A percentile compares a stretch with the other conserved stretches of the same genome.
Conservation (phyloP, 2,329 filamentous ascomycete genomes). For the Arthrobotrys sinensis region DNA sequence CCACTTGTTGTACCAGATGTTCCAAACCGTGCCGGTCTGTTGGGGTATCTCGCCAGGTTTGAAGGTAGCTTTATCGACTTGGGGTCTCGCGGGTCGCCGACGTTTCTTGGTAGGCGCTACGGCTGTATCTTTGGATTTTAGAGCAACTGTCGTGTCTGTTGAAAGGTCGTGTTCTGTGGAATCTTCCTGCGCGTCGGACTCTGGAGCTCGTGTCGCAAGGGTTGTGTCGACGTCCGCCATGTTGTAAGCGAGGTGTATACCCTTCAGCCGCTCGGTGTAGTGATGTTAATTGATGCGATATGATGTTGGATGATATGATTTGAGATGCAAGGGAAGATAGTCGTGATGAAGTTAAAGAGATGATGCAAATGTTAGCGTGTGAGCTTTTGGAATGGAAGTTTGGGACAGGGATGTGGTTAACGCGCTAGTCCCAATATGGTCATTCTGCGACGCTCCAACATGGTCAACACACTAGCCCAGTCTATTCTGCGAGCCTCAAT, state of each 20-base stretch:
- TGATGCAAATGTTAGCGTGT: slow-evolving; percentile 7
- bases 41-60: slow-evolving; percentile 84
- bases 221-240: slow-evolving; percentile 53
- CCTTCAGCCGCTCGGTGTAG: slow-evolving; percentile 2
- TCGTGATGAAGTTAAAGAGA: slow-evolving; percentile 10
- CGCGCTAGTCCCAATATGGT: slow-evolving; percentile 4
- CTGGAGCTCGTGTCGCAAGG: slow-evolving; percentile 46
- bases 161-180: slow-evolving; percentile 28
- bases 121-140: slow-evolving; percentile 56
- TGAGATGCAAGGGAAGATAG: slow-evolving; percentile 13
- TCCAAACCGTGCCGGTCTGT: slow-evolving; percentile 95
- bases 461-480: neutral
- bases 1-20: slow-evolving; percentile 99
- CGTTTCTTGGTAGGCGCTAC: slow-evolving; percentile 83
- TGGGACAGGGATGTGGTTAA: neutral
- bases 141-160: slow-evolving; percentile 43
- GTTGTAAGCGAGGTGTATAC: slow-evolving; percentile 18
- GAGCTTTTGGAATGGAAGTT: slow-evolving; percentile 24
- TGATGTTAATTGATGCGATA: slow-evolving; percentile 5
- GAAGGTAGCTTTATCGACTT: slow-evolving; percentile 88
- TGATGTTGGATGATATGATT: neutral
- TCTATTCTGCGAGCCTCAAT: too few relatives aligned
- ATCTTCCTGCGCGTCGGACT: slow-evolving; percentile 57
- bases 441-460: slow-evolving; percentile 25
- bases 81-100: slow-evolving; percentile 82